Conservation (phyloP, 2,329 filamentous ascomycete genomes). For the Botrytis aclada region DNA sequence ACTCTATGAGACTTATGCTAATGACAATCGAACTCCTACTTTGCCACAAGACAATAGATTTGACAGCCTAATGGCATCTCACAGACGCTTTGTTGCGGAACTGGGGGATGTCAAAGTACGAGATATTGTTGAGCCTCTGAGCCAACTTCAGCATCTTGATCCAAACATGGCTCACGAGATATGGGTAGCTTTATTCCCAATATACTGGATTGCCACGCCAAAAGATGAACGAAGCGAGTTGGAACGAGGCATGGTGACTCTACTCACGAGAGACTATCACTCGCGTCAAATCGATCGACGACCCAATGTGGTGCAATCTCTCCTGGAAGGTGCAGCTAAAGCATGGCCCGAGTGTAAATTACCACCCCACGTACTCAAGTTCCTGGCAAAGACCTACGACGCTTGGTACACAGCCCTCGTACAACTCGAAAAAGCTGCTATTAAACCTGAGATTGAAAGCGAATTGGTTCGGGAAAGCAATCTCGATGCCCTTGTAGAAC, state of each 20-base stretch:
- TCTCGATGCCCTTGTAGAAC: slow-evolving; percentile 88
- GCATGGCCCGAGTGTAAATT: slow-evolving; percentile 86
- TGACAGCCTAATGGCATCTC: slow-evolving; percentile 72
- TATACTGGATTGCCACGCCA: slow-evolving; percentile 86
- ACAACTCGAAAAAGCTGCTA: slow-evolving; percentile 84
- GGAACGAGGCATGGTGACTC: slow-evolving; percentile 82
- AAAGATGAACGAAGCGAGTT: slow-evolving; percentile 88
- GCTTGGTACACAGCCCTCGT: slow-evolving; percentile 94
- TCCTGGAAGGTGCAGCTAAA: slow-evolving; percentile 83
- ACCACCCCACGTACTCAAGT: slow-evolving; percentile 94
- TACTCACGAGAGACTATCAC: slow-evolving; percentile 95
- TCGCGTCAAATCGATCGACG: slow-evolving; percentile 90
- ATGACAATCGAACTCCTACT: slow-evolving; percentile 61
- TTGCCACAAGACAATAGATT: slow-evolving; percentile 79
- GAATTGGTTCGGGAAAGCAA: slow-evolving; percentile 86
- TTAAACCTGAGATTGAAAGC: slow-evolving; percentile 76
- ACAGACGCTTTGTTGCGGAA: slow-evolving; percentile 80
- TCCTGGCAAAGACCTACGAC: slow-evolving; percentile 88
- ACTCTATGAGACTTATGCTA: slow-evolving; percentile 69
- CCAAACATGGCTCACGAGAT: slow-evolving; percentile 77
- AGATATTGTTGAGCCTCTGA: slow-evolving; percentile 85
- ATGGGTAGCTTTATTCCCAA: slow-evolving; percentile 87
- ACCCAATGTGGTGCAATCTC: slow-evolving; percentile 90
- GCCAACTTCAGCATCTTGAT: slow-evolving; percentile 89
- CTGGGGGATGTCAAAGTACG: slow-evolving; percentile 81